Percentiles rank a stretch among this genome's conserved stretches.
Evolutionary conservation across 805 yeast genomes (phyloP).

Genomic region (Clavispora santaluciae): DNA sequence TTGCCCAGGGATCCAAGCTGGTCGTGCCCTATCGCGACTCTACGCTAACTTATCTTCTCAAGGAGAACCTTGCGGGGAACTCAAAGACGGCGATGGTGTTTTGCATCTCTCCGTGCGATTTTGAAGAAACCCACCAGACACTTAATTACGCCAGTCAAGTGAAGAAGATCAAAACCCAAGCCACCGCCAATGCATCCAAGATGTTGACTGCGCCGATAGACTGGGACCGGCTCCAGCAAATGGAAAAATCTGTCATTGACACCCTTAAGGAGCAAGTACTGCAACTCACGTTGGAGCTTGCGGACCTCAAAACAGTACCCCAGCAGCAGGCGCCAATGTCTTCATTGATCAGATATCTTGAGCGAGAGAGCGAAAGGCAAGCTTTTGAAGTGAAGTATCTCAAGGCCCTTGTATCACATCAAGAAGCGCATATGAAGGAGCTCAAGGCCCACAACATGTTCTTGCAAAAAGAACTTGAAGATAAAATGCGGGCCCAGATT

Average conservation of each 20-base stretch:
- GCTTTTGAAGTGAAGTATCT: constrained; percentile 34
- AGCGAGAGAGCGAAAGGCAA: constrained; percentile 24
- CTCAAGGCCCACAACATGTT: constrained; percentile 16
- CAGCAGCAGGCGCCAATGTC: constrained; percentile 8
- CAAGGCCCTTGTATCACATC: constrained; percentile 17
- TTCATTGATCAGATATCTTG: constrained; percentile 28
- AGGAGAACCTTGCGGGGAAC: constrained; percentile 76
- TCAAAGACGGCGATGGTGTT: constrained; percentile 89
- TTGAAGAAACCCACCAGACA: constrained; percentile 73
- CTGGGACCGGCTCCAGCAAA: constrained; percentile 25
- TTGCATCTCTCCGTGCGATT: constrained; percentile 75
- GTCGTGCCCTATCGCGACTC: constrained; percentile 74
- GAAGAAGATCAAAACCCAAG: constrained; percentile 60
- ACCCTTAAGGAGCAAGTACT: constrained; percentile 29
- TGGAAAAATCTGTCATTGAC: constrained; percentile 24
- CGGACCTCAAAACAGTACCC: constrained; percentile 4
- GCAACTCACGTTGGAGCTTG: constrained; percentile 20
- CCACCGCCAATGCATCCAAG: constrained; percentile 37
- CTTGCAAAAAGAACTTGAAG: constrained; percentile 6
- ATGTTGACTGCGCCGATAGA: constrained; percentile 25
- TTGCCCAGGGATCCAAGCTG: constrained; percentile 39
- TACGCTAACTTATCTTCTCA: constrained; percentile 65
- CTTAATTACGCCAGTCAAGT: constrained; percentile 76
- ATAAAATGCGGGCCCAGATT: background rate
- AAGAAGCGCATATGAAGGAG: constrained; percentile 19